Evolutionary conservation across 2,329 filamentous ascomycete genomes (phyloP).

Genomic region (Aspergillus ruber): DNA sequence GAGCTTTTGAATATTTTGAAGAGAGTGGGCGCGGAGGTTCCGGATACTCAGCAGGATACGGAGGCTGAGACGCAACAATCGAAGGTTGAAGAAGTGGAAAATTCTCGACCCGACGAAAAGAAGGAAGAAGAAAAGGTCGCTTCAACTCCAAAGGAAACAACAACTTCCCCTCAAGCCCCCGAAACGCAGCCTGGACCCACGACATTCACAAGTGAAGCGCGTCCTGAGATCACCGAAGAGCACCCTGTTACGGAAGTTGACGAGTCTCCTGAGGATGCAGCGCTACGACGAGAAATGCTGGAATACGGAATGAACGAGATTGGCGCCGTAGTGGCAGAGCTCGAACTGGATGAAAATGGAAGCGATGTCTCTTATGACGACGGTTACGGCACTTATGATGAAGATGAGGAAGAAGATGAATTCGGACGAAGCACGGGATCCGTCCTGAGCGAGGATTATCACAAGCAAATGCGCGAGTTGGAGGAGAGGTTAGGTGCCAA

Average conservation of each 20-base stretch:
- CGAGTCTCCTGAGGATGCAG: constrained; percentile 74
- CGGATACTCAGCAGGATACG: constrained; percentile 20
- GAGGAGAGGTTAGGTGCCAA: constrained; percentile 64
- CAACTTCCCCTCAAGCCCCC: constrained; percentile 1
- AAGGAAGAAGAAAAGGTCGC: background rate
- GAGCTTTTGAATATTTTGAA: constrained; percentile 66
- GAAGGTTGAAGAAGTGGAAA: background rate
- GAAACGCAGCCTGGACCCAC: constrained; percentile 5
- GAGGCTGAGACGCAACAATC: constrained; percentile 1
- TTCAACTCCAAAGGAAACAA: constrained; percentile 3
- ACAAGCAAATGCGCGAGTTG: constrained; percentile 75
- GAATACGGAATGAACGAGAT: constrained; percentile 84
- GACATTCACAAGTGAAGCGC: constrained; percentile 7
- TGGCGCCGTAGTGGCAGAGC: constrained; percentile 83
- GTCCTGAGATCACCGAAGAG: constrained; percentile 17
- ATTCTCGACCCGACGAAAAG: background rate
- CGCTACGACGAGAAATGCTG: constrained; percentile 79
- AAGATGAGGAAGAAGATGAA: constrained; percentile 62
- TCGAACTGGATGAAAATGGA: constrained; percentile 67
- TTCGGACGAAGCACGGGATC: constrained; percentile 65
- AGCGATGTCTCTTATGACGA: constrained; percentile 48
- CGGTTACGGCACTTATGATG: constrained; percentile 49
- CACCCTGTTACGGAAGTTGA: constrained; percentile 59
- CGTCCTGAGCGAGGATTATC: constrained; percentile 67
- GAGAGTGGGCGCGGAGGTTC: constrained; percentile 64